Percentiles rank a stretch among this genome's conserved stretches.
These are phyloP conservation scores for Dictyostelium brefeldianum DNA, from an alignment of 78 protist genomes.

Conservation along the genomic window DNA sequence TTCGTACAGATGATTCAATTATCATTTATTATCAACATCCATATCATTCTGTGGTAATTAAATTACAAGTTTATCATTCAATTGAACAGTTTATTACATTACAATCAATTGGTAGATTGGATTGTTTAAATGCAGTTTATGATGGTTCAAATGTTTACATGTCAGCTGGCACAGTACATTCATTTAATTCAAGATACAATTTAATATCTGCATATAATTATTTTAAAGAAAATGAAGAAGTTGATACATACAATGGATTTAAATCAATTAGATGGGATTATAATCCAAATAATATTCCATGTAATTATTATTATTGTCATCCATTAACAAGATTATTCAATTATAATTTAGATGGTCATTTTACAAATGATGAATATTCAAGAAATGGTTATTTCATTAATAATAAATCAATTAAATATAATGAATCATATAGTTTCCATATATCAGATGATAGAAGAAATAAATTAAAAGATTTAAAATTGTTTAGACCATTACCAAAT, in stretches of 20 bases:
- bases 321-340: neutral
- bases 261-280: neutral
- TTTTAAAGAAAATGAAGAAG: neutral
- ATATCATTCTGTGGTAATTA: neutral
- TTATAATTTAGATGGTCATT: too few species aligned
- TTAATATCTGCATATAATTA: neutral
- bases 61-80: neutral
- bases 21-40: neutral
- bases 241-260: neutral
- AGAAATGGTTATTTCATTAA: too few species aligned
- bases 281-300: neutral
- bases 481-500: neutral
- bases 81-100: neutral
- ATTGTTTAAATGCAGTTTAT: neutral
- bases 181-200: neutral
- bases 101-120: neutral
- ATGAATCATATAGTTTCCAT: too few species aligned
- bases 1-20: neutral
- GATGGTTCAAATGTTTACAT: conserved; percentile 34
- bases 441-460: neutral
- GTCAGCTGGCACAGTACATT: neutral
- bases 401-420: too few species aligned
- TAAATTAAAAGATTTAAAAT: neutral
- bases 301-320: neutral
- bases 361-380: too few species aligned